phyloP scores from a whole-genome alignment of 106 monocot genomes.

The Acorus gramineus region DNA sequence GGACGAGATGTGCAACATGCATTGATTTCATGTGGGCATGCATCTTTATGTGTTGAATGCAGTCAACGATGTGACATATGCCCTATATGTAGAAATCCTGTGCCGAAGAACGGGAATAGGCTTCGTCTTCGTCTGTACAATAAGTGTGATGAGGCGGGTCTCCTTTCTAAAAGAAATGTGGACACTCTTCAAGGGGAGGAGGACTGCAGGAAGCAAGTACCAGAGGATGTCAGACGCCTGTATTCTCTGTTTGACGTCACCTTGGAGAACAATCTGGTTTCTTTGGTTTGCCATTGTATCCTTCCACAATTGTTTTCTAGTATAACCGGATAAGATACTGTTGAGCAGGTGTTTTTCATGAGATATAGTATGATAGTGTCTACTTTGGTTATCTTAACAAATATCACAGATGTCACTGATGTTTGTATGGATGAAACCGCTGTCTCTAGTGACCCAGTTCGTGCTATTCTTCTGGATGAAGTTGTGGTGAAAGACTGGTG shows the following conservation, averaged over 20 bases:
- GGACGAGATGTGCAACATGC: conserved; percentile 76
- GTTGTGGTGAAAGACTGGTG: conserved; percentile 98
- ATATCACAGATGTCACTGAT: conserved; percentile 68
- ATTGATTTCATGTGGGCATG: conserved; percentile 75
- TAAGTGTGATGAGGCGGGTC: conserved; percentile 70
- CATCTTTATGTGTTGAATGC: conserved; percentile 86
- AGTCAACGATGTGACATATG: conserved; percentile 76
- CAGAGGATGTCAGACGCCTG: conserved; percentile 58
- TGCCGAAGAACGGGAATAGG: conserved; percentile 42
- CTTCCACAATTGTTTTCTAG: conserved; percentile 17
- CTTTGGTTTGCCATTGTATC: conserved; percentile 95
- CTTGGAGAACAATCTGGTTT: conserved; percentile 72
- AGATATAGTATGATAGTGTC: not conserved
- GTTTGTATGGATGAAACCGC: conserved; percentile 97
- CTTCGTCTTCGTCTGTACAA: conserved; percentile 66
- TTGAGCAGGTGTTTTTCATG: not conserved
- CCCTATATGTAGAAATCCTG: conserved; percentile 62
- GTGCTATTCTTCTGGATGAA: conserved; percentile 95
- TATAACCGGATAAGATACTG: not conserved
- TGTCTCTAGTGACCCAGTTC: conserved; percentile 90
- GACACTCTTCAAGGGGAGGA: conserved; percentile 66
- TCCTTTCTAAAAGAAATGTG: conserved; percentile 53
- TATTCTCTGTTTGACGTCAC: conserved; percentile 94
- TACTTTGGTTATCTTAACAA: conserved; percentile 41
- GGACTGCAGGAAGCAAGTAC: conserved; percentile 26